phyloP scores from a whole-genome alignment of 768 basidiomycete genomes.

The Suillus discolor region DNA sequence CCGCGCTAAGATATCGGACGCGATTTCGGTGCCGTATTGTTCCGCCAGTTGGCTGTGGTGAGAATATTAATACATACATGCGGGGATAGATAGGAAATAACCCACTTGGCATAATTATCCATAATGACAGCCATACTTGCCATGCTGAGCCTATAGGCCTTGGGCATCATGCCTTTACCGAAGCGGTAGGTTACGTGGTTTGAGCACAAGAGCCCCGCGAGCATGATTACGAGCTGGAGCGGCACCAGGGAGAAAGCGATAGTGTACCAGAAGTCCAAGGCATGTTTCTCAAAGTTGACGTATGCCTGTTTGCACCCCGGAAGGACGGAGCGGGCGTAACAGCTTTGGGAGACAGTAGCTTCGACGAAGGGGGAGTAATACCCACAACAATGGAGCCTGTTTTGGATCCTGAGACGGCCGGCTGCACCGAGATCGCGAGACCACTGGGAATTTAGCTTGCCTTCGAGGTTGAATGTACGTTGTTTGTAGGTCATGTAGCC shows the following conservation, averaged over 20 bases:
- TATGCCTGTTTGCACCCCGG: constrained; percentile 76
- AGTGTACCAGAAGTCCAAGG: constrained; percentile 67
- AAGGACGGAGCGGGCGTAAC: constrained; percentile 70
- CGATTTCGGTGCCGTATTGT: constrained; percentile 68
- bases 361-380: constrained; percentile 82
- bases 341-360: constrained; percentile 73
- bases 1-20: constrained; percentile 56
- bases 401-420: constrained; percentile 71
- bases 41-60: constrained; percentile 65
- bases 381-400: constrained; percentile 77
- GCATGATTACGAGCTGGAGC: constrained; percentile 63
- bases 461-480: constrained; percentile 77
- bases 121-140: constrained; percentile 80
- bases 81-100: constrained; percentile 11
- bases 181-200: constrained; percentile 88
- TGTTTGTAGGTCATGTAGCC: constrained; percentile 81
- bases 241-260: constrained; percentile 68
- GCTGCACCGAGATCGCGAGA: constrained; percentile 57
- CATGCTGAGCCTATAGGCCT: constrained; percentile 75
- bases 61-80: not conserved
- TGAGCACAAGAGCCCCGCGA: constrained; percentile 67
- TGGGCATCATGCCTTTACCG: constrained; percentile 63
- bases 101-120: constrained; percentile 81
- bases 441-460: constrained; percentile 81
- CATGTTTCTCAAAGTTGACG: constrained; percentile 54